Evolutionary conservation across 352 stramenopile genomes (phyloP).

Genomic region (Pythium dissotocum): DNA sequence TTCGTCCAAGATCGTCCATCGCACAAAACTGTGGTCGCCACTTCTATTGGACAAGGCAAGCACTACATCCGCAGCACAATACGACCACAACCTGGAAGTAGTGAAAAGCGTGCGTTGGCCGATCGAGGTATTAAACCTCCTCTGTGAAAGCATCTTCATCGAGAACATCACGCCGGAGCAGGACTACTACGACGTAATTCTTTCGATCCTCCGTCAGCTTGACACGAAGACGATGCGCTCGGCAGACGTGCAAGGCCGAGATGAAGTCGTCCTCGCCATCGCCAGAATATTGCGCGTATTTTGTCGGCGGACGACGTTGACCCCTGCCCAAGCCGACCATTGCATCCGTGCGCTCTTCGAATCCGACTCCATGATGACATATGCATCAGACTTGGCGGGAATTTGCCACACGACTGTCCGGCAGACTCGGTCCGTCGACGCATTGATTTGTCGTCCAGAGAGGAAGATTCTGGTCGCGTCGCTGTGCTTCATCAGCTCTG

Average conservation of each 20-base stretch:
- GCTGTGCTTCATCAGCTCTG: slow-evolving; percentile 8
- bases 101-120: slow-evolving; percentile 25
- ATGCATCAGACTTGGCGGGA: slow-evolving; percentile 11
- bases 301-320: background rate
- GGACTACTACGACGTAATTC: slow-evolving; percentile 10
- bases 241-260: slow-evolving; percentile 8
- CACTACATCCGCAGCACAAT: background rate
- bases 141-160: slow-evolving; percentile 25
- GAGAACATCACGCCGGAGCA: slow-evolving; percentile 5
- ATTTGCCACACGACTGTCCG: slow-evolving; percentile 8
- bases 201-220: slow-evolving; percentile 13
- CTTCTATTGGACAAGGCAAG: slow-evolving; percentile 6
- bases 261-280: slow-evolving; percentile 12
- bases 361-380: slow-evolving; percentile 21
- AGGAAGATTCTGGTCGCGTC: slow-evolving; percentile 3
- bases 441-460: background rate
- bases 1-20: background rate
- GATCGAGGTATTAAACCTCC: slow-evolving; percentile 26
- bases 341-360: slow-evolving; percentile 11
- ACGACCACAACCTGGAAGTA: slow-evolving; percentile 16
- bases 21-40: slow-evolving; percentile 16
- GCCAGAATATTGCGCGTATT: slow-evolving; percentile 13
- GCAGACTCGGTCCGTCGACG: background rate
- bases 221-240: background rate
- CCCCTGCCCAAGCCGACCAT: background rate